A percentile compares a stretch with the other conserved stretches of the same genome.
These are phyloP conservation scores for Abortiporus biennis DNA, from an alignment of 1,284 basidiomycete genomes.

Conservation along the genomic window DNA sequence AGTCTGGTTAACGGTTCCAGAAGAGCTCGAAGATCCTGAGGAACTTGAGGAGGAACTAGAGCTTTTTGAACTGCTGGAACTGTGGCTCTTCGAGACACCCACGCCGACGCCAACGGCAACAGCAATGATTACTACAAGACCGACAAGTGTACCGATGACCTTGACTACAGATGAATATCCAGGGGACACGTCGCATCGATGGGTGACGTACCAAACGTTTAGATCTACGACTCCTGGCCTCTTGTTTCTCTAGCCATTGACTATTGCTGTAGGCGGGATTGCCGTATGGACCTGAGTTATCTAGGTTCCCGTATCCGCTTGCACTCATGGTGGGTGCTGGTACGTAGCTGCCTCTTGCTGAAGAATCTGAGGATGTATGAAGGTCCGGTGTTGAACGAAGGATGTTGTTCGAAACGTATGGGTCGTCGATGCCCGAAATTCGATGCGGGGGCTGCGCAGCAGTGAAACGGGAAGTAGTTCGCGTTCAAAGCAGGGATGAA, in stretches of 20 bases:
- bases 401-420: slow-evolving; percentile 19
- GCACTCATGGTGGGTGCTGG: slow-evolving; percentile 9
- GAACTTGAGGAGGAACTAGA: slow-evolving; percentile 12
- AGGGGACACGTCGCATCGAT: slow-evolving; percentile 1
- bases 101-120: slow-evolving; percentile 51
- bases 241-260: slow-evolving; percentile 33
- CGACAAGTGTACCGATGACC: slow-evolving; percentile 42
- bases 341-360: slow-evolving; percentile 17
- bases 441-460: slow-evolving; percentile 31
- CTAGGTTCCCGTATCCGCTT: slow-evolving; percentile 25
- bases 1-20: slow-evolving; percentile 39
- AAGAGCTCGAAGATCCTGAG: slow-evolving; percentile 14
- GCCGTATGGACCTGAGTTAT: slow-evolving; percentile 16
- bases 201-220: slow-evolving; percentile 31
- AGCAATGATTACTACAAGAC: slow-evolving; percentile 36
- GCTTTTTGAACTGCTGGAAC: too few species aligned
- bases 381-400: slow-evolving; percentile 16
- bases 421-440: slow-evolving; percentile 26
- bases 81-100: slow-evolving; percentile 38
- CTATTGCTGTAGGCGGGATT: slow-evolving; percentile 21
- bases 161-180: slow-evolving; percentile 15
- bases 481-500: too few species aligned
- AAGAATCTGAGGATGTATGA: too few species aligned
- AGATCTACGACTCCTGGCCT: slow-evolving; percentile 22
- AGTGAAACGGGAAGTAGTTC: too few species aligned